A percentile compares a stretch with the other conserved stretches of the same genome.
phyloP scores from a whole-genome alignment of 169 alveolate genomes.

The Babesia ovis region DNA sequence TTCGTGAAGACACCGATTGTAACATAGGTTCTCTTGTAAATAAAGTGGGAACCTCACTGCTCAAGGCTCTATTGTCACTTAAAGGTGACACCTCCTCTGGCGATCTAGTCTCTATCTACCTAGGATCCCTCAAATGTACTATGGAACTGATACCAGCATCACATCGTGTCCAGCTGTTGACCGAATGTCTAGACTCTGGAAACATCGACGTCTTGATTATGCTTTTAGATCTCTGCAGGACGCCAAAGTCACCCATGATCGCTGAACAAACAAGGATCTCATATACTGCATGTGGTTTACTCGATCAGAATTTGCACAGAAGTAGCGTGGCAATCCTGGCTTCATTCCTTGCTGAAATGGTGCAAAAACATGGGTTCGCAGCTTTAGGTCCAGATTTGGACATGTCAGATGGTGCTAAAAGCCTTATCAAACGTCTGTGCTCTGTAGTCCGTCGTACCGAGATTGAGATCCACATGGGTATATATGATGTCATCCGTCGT shows the following conservation, averaged over 20 bases:
- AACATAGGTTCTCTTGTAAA: slow-evolving; percentile 12
- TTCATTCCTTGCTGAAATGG: slow-evolving; percentile 15
- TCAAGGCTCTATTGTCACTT: background rate
- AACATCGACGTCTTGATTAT: slow-evolving; percentile 20
- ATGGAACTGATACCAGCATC: background rate
- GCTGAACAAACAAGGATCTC: background rate
- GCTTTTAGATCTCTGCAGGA: slow-evolving; percentile 14
- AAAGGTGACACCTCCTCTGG: background rate
- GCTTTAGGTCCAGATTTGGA: slow-evolving; percentile 4
- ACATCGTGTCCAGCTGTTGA: background rate
- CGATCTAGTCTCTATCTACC: background rate
- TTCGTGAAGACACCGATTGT: slow-evolving; percentile 4
- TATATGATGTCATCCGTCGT: slow-evolving; percentile 41
- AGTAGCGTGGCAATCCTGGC: background rate
- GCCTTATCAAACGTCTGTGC: slow-evolving; percentile 6
- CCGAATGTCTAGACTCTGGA: background rate
- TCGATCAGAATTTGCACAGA: slow-evolving; percentile 10
- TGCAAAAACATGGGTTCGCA: slow-evolving; percentile 15
- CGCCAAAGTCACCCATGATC: background rate
- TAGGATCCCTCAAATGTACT: slow-evolving; percentile 1
- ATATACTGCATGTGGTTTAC: background rate
- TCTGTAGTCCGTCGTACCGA: slow-evolving; percentile 40
- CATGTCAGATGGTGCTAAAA: background rate
- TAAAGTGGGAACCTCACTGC: background rate
- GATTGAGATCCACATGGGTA: slow-evolving; percentile 47